A percentile compares a stretch with the other conserved stretches of the same genome.
Evolutionary conservation across 768 basidiomycete genomes (phyloP).

Genomic region (Aureoboletus auriporus): DNA sequence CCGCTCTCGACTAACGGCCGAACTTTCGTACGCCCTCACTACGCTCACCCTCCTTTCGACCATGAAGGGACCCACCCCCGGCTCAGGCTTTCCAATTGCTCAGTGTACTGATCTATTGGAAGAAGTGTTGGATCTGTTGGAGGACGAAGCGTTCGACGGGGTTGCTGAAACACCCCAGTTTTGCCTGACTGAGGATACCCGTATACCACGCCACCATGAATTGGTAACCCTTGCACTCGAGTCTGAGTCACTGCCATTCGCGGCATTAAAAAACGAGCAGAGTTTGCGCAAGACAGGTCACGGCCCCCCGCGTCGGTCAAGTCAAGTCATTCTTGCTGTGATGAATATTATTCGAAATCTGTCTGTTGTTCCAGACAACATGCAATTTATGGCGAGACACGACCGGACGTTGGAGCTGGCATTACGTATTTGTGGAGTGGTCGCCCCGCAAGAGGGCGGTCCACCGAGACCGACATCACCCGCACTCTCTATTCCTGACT

Average conservation of each 20-base stretch:
- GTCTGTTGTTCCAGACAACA: slow-evolving; percentile 70
- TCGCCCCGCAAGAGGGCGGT: slow-evolving; percentile 29
- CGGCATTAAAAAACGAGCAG: slow-evolving; percentile 43
- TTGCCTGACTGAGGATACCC: slow-evolving; percentile 26
- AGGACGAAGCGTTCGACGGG: slow-evolving; percentile 71
- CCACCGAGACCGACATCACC: slow-evolving; percentile 44
- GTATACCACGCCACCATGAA: slow-evolving; percentile 61
- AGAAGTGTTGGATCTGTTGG: slow-evolving; percentile 82
- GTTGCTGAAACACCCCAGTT: slow-evolving; percentile 32
- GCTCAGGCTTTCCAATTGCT: slow-evolving; percentile 65
- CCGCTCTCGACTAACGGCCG: slow-evolving; percentile 76
- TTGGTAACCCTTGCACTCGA: slow-evolving; percentile 58
- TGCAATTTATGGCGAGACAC: slow-evolving; percentile 60
- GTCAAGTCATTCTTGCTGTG: slow-evolving; percentile 62
- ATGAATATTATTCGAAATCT: slow-evolving; percentile 86
- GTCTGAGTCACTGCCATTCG: slow-evolving; percentile 56
- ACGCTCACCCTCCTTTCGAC: slow-evolving; percentile 79
- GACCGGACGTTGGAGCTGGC: slow-evolving; percentile 61
- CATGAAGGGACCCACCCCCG: slow-evolving; percentile 59
- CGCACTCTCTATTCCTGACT: slow-evolving; percentile 65
- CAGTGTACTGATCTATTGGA: slow-evolving; percentile 80
- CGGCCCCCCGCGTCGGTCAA: slow-evolving; percentile 60
- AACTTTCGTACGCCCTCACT: slow-evolving; percentile 87
- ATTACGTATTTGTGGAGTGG: slow-evolving; percentile 64
- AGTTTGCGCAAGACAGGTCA: slow-evolving; percentile 44